phyloP scores from a whole-genome alignment of 345 rosid genomes.

The Chamaenerion angustifolium region DNA sequence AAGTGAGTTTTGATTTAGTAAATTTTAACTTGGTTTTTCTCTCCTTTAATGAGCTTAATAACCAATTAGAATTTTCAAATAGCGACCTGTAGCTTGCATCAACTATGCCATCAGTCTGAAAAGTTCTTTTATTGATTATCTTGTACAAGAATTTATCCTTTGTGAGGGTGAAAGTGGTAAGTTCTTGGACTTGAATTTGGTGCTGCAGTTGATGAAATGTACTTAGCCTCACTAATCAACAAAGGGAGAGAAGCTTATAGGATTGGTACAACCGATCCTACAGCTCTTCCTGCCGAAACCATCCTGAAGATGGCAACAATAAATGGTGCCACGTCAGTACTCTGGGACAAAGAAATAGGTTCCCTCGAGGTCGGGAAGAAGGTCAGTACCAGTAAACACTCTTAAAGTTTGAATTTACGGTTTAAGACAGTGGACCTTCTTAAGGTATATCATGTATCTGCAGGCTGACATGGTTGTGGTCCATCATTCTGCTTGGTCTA shows the following conservation, averaged over 20 bases:
- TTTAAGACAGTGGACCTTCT: neutral
- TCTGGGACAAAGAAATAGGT: conserved; percentile 64
- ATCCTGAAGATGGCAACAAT: conserved; percentile 45
- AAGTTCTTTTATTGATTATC: too few species aligned
- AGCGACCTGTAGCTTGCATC: too few species aligned
- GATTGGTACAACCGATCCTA: conserved; percentile 42
- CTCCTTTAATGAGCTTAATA: too few species aligned
- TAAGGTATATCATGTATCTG: conserved; percentile 6
- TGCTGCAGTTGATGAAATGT: conserved; percentile 55
- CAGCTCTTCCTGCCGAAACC: conserved; percentile 54
- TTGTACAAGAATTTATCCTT: neutral
- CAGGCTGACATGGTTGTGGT: conserved; percentile 59
- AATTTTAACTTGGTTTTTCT: too few species aligned
- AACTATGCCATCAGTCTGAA: too few species aligned
- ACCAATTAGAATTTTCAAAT: too few species aligned
- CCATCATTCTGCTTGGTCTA: conserved; percentile 38
- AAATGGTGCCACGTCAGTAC: conserved; percentile 57
- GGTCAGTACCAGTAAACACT: conserved; percentile 15
- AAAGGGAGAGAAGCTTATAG: conserved; percentile 37
- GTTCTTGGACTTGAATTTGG: conserved; percentile 3
- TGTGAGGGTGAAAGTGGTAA: neutral
- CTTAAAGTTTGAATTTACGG: neutral
- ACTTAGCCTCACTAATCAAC: conserved; percentile 57
- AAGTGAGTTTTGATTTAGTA: too few species aligned
- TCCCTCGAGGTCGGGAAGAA: conserved; percentile 55